A percentile compares a stretch with the other conserved stretches of the same genome.
Evolutionary conservation across 2,329 filamentous ascomycete species (phyloP).

Genomic region (Penicillium sp.): DNA sequence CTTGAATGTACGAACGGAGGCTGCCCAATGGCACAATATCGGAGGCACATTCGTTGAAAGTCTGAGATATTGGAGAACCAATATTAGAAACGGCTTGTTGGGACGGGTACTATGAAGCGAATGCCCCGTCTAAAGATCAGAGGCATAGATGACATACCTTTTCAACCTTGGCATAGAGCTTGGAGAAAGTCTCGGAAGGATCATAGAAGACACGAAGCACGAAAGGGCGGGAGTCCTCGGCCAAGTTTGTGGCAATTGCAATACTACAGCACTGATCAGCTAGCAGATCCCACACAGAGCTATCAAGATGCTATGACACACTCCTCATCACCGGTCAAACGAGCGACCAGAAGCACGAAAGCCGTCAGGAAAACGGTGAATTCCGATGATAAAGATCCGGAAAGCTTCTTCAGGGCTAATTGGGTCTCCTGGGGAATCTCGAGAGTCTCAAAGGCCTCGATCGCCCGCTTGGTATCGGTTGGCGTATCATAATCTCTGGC

Average conservation of each 20-base stretch:
- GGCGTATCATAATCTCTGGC: constrained; percentile 47
- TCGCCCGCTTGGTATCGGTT: constrained; percentile 41
- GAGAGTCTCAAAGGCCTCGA: constrained; percentile 48
- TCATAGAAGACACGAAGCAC: constrained; percentile 48
- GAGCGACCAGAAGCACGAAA: constrained; percentile 47
- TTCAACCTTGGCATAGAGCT: constrained; percentile 44
- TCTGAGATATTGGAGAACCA: constrained; percentile 25
- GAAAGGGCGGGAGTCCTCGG: constrained; percentile 48
- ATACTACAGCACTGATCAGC: constrained; percentile 29
- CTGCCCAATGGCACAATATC: constrained; percentile 47
- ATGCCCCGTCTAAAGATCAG: neutral
- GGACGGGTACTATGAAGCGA: neutral
- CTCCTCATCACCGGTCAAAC: constrained; percentile 53
- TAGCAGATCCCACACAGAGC: neutral
- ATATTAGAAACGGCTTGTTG: neutral
- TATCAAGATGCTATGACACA: neutral
- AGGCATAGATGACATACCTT: constrained; percentile 32
- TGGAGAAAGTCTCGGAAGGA: constrained; percentile 43
- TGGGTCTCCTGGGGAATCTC: constrained; percentile 40
- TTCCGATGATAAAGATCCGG: constrained; percentile 34
- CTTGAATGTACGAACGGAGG: constrained; percentile 45
- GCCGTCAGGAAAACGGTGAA: constrained; percentile 49
- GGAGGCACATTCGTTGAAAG: constrained; percentile 43
- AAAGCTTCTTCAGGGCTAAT: constrained; percentile 43
- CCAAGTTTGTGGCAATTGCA: constrained; percentile 48